Base-by-base conservation (phyloP, 2,329 filamentous ascomycete species). In the Colletotrichum limetticola region DNA sequence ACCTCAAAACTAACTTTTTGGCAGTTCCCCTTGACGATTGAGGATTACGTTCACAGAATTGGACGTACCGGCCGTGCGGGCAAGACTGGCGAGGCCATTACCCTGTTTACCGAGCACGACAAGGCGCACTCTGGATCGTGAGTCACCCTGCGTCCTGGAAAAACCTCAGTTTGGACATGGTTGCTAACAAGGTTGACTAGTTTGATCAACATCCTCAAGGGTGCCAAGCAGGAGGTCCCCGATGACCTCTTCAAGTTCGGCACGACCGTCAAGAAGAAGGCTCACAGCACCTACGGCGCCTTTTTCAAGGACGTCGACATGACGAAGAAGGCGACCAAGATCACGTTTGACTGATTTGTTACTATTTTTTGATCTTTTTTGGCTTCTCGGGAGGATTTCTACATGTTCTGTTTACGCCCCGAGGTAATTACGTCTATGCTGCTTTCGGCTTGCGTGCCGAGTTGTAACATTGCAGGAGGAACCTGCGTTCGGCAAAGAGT, bases 231-330 rank as follows among this genome's bases (percentile, higher is more conserved):
- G 83, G 89, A 91, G 14, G 94, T 99, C 0, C 97, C 97, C 2
- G 95, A 98, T 56, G 93, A 94, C 30, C 86, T 99, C 49, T 87
- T 98, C 82, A 98, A 97, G 85, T 99, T 98, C 78, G 97, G 97
- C 78, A 97, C 95, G 26, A 98, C 96, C 1, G 97, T 99, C 65
- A 99, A 98, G 91, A 98, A 97, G 91, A 98, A 98, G 95, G 90
- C 92, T 61, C 97, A 99, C 85, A 94, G 95, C 79, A 93, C 94
- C 60, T 99, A 98, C 80, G 97, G 97, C 70, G 95, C 95, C 37
- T 98, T 98, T 82, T 98, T 94, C 88, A 98, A 97, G 84, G 95
- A 98, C 78, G 91, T 94, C 9, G 93, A 94, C 78, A 92, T 92
- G 82, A 94, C 90, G 81, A 93, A 96, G 84, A 92, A 94, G 83